Evolutionary conservation across 2,329 filamentous ascomycete genomes (phyloP).

Genomic region (Gaeumannomyces tritici): DNA sequence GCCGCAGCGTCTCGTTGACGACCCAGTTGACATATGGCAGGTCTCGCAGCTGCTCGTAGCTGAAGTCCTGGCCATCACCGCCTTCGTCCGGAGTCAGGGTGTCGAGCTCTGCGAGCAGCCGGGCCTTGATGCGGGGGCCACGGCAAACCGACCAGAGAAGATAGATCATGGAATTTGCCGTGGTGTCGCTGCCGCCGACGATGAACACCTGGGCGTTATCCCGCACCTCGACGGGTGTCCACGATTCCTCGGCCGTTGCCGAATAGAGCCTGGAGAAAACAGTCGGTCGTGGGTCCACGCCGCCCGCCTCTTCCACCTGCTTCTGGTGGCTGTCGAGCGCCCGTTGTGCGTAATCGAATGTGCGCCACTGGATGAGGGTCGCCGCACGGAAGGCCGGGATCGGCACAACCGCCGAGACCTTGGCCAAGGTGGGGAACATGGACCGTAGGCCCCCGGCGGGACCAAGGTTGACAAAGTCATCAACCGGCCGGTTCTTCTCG

Average conservation of each 20-base stretch:
- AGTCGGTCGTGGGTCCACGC: conserved; percentile 14
- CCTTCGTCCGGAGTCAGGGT: conserved; percentile 14
- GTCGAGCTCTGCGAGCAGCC: conserved; percentile 24
- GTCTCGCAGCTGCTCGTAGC: conserved; percentile 17
- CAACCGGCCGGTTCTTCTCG: conserved; percentile 28
- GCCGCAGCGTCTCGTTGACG: conserved; percentile 33
- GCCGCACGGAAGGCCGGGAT: conserved; percentile 15
- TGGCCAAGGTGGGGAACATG: conserved; percentile 18
- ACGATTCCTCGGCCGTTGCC: conserved; percentile 18
- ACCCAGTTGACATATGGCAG: conserved; percentile 30
- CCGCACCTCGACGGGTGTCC: conserved; percentile 21
- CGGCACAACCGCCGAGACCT: conserved; percentile 13
- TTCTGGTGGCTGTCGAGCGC: conserved; percentile 12
- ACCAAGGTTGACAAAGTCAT: conserved; percentile 23
- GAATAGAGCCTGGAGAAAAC: conserved; percentile 27
- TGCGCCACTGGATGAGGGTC: not conserved
- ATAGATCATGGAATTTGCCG: conserved; percentile 38
- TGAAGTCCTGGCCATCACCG: conserved; percentile 16
- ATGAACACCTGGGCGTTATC: conserved; percentile 33
- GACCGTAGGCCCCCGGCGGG: conserved; percentile 13
- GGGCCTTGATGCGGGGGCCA: conserved; percentile 17
- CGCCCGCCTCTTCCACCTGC: conserved; percentile 4
- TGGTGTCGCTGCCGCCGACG: conserved; percentile 42
- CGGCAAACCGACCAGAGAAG: conserved; percentile 28
- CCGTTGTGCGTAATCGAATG: conserved; percentile 6